A percentile compares a stretch with the other conserved stretches of the same genome.
Conservation (phyloP, 371 early-diverging fungal species). For the Mucor velutinosus region DNA sequence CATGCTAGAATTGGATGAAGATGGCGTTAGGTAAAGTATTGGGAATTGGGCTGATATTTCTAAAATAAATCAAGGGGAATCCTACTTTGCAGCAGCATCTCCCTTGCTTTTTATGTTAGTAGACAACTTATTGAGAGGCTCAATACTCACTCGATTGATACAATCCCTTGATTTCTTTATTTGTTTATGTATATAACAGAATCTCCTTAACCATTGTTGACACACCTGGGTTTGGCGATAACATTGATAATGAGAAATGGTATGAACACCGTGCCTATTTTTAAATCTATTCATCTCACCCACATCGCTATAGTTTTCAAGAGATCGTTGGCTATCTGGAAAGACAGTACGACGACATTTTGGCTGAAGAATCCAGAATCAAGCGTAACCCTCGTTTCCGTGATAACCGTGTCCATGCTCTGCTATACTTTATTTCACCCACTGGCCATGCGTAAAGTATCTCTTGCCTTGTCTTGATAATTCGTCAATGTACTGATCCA, state of each 20-base stretch:
- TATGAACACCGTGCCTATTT: slow-evolving; percentile 14
- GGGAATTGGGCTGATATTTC: slow-evolving; percentile 4
- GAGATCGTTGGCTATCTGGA: slow-evolving; percentile 94
- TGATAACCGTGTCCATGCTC: slow-evolving; percentile 97
- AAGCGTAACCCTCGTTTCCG: slow-evolving; percentile 96
- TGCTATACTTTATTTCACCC: slow-evolving; percentile 96
- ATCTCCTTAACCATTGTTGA: slow-evolving; percentile 75
- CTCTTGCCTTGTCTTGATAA: not conserved
- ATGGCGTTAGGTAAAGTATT: slow-evolving; percentile 74
- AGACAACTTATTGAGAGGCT: not conserved
- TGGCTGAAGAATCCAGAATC: slow-evolving; percentile 93
- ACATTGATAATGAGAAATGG: slow-evolving; percentile 81
- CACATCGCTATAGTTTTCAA: slow-evolving; percentile 60
- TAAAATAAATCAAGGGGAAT: slow-evolving; percentile 8
- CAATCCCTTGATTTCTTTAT: not conserved
- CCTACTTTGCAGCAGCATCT: slow-evolving; percentile 6
- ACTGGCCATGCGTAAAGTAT: slow-evolving; percentile 87
- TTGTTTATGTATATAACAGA: slow-evolving; percentile 5
- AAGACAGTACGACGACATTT: slow-evolving; percentile 92
- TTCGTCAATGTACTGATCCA: not conserved
- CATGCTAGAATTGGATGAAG: slow-evolving; percentile 88
- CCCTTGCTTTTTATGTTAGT: slow-evolving; percentile 1
- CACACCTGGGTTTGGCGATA: slow-evolving; percentile 98
- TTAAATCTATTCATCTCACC: not conserved
- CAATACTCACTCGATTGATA: not conserved